Evolutionary conservation across 2,329 filamentous ascomycete genomes (phyloP), one percentile per base, ranked within the genome.

Genomic region (Phialophora verrucosa): DNA sequence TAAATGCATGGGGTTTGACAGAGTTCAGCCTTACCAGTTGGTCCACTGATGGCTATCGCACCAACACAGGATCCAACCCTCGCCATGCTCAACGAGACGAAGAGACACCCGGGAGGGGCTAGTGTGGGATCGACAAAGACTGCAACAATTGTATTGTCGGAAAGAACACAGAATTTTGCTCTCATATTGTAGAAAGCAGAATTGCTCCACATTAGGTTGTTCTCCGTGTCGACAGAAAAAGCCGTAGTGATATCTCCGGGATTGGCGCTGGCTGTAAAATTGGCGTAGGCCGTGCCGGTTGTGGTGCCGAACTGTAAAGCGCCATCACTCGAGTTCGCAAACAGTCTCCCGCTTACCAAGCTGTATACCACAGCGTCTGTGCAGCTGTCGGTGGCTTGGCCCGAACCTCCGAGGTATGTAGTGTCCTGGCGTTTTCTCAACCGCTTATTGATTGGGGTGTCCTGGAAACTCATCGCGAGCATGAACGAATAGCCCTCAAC

Each of bases 171-270:
- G 29, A 70, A 72, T 17, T 62, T 55, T 8, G 70, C 71, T 44
- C 63, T 56, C 47, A 68, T 64, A 27, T 71, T 71, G 58, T 56
- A 69, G 54, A 72, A 72, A 1, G 32, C 35, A n/a, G 64, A 25
- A 47, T 70, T 71, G 6, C 44, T 64, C 71, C 71, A 72, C 32
- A 69, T 49, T 10, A 72, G 65, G 44, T 66, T 67, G 32, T 69
- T 68, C 12, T 63, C 44, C 20, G 51, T 35, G 58, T 71, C 69
- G n/a, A 72, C 61, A 2, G 66, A 62, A 58, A 72, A 72, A 5
- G 68, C 69, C 23, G 64, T 71, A n/a, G 59, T 69, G 32, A 71
- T 62, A 29, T 44, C n/a, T n/a, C 71, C 69, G 10, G 70, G 64
- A 23, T 35, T 67, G 25, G 64, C 42, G 29, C 59, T 67, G 6